Percentiles rank a stretch among this genome's conserved stretches.
Evolutionary conservation across 768 basidiomycete species (phyloP).

Genomic region (Cystobasidium ongulense): DNA sequence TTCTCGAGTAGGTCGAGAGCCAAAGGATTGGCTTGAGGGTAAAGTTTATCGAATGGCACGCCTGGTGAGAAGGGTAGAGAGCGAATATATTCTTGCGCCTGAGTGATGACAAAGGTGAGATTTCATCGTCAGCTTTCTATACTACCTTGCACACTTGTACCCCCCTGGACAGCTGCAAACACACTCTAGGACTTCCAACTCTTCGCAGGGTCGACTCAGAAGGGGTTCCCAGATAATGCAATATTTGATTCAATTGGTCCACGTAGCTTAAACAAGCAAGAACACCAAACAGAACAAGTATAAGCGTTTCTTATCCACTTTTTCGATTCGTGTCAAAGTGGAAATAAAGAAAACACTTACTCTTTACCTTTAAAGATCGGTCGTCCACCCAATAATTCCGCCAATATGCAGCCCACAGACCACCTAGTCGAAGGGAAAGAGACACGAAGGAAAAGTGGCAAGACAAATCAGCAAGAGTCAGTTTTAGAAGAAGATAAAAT

Average conservation of each 20-base stretch:
- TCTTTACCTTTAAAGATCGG: constrained; percentile 59
- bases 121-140: too few relatives aligned
- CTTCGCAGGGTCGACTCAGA: constrained; percentile 91
- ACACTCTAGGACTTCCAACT: constrained; percentile 84
- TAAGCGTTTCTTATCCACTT: not conserved
- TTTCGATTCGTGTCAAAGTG: constrained; percentile 39
- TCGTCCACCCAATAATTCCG: constrained; percentile 49
- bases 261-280: constrained; percentile 71
- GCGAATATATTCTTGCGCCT: constrained; percentile 97
- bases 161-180: constrained; percentile 40
- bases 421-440: constrained; percentile 46
- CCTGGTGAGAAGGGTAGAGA: constrained; percentile 94
- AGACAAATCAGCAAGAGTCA: not conserved
- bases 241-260: constrained; percentile 90
- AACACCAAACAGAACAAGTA: too few relatives aligned
- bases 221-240: constrained; percentile 96
- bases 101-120: too few relatives aligned
- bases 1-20: constrained; percentile 86
- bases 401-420: constrained; percentile 51
- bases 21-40: constrained; percentile 85
- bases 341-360: constrained; percentile 18
- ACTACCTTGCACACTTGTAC: too few relatives aligned
- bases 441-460: not conserved
- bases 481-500: not conserved
- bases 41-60: constrained; percentile 81